Conservation (phyloP, 1,284 basidiomycete genomes). For the Neolentinus lepideus region DNA sequence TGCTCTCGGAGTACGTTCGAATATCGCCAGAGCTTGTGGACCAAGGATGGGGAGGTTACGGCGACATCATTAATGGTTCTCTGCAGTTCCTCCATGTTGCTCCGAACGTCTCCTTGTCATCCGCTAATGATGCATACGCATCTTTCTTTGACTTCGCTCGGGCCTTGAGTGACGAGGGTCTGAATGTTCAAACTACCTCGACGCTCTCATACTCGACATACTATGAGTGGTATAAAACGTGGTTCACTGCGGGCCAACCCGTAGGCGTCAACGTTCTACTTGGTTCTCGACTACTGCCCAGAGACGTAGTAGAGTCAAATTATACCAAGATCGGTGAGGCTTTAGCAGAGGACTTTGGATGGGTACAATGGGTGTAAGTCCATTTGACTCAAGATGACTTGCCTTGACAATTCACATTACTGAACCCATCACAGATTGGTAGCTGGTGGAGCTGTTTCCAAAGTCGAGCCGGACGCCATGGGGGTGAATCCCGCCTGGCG, state of each 20-base stretch:
- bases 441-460: conserved; percentile 30
- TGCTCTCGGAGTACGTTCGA: conserved; percentile 10
- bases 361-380: conserved; percentile 12
- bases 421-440: conserved; percentile 20
- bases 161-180: conserved; percentile 16
- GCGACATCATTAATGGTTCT: background rate
- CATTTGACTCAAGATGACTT: conserved; percentile 9
- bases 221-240: conserved; percentile 16
- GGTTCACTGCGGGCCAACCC: conserved; percentile 7
- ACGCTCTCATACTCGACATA: conserved; percentile 18
- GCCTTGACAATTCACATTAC: no score
- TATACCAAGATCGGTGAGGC: conserved; percentile 21
- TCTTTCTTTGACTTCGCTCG: conserved; percentile 22
- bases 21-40: conserved; percentile 14
- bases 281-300: conserved; percentile 29
- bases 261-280: conserved; percentile 17
- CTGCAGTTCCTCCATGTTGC: conserved; percentile 17
- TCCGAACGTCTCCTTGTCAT: conserved; percentile 25
- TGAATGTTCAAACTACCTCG: conserved; percentile 11
- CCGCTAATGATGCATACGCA: conserved; percentile 23
- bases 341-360: conserved; percentile 15
- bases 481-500: conserved; percentile 39
- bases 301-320: conserved; percentile 21
- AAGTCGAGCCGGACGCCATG: conserved; percentile 25
- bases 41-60: conserved; percentile 7